phyloP scores from a whole-genome alignment of 2,329 filamentous ascomycete genomes.

The Xylaria sp. region DNA sequence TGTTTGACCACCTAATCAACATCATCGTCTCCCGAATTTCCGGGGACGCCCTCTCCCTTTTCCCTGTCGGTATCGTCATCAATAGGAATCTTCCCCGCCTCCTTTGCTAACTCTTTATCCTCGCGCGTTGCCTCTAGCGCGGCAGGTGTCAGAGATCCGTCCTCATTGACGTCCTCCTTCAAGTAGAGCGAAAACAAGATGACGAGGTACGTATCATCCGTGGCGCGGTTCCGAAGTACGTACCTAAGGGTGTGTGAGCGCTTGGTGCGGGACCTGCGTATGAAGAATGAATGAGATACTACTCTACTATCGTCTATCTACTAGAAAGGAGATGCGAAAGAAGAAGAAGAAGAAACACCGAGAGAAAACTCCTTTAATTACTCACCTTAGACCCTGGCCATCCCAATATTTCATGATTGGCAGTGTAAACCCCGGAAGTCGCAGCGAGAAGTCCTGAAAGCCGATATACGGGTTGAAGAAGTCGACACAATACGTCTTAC shows the following conservation, averaged over 20 bases:
- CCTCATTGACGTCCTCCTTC: slow-evolving; percentile 70
- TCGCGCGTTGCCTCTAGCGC: slow-evolving; percentile 49
- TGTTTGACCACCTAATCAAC: slow-evolving; percentile 24
- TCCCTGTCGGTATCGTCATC: slow-evolving; percentile 17
- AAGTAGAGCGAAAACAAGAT: slow-evolving; percentile 82
- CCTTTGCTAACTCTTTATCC: slow-evolving; percentile 43
- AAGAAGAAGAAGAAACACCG: slow-evolving; percentile 33
- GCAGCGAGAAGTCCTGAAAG: slow-evolving; percentile 77
- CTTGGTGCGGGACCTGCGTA: slow-evolving; percentile 52
- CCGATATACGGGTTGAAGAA: slow-evolving; percentile 96
- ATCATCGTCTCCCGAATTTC: slow-evolving; percentile 18
- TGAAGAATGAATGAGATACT: slow-evolving; percentile 41
- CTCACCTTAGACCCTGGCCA: slow-evolving; percentile 78
- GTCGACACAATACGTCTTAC: slow-evolving; percentile 63
- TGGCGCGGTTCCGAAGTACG: slow-evolving; percentile 83
- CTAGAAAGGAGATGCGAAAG: slow-evolving; percentile 16
- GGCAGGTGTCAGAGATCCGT: slow-evolving; percentile 62
- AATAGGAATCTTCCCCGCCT: slow-evolving; percentile 42
- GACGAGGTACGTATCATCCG: slow-evolving; percentile 80
- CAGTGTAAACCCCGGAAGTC: slow-evolving; percentile 76
- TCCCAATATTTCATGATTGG: slow-evolving; percentile 84
- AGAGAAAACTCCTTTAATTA: slow-evolving; percentile 48
- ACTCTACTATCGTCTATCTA: slow-evolving; percentile 10
- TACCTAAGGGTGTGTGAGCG: slow-evolving; percentile 91
- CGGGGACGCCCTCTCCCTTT: slow-evolving; percentile 30